Percentiles rank a stretch among this genome's conserved stretches.
Evolutionary conservation across 2,329 filamentous ascomycete species (phyloP).

Genomic region (Trichoderma breve): DNA sequence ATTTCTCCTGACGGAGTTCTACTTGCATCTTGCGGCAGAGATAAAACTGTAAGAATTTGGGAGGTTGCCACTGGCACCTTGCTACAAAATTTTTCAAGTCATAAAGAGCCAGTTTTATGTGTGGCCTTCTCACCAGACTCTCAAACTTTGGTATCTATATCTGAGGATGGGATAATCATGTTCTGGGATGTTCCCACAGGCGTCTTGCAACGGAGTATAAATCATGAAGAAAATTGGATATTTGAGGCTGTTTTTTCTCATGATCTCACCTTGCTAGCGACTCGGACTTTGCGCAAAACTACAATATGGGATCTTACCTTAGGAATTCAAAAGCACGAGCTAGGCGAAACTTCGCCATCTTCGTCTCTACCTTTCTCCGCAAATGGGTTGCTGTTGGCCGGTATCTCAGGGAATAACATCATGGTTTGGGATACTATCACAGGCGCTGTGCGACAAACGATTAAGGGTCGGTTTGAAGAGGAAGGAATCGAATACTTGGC

Average conservation of each 20-base stretch:
- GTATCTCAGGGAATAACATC: too few species aligned
- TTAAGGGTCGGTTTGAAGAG: too few species aligned
- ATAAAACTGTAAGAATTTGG: background rate
- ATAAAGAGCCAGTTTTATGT: background rate
- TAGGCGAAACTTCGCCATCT: background rate
- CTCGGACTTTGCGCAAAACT: too few species aligned
- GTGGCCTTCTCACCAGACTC: background rate
- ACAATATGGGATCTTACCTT: background rate
- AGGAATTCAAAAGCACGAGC: background rate
- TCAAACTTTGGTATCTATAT: background rate
- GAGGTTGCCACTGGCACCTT: background rate
- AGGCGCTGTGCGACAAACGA: background rate
- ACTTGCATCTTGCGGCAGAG: background rate
- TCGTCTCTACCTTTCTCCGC: background rate
- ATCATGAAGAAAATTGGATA: rapidly evolving
- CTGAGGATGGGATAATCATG: background rate
- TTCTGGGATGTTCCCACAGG: background rate
- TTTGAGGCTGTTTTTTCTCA: rapidly evolving
- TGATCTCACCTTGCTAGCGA: background rate
- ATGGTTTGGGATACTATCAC: background rate
- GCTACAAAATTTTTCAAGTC: background rate
- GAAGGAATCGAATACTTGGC: too few species aligned
- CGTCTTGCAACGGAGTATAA: background rate
- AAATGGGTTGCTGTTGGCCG: background rate
- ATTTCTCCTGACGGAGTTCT: too few species aligned